Percentiles rank a stretch among this genome's conserved stretches.
These are phyloP conservation scores for Taphrina communis DNA, from an alignment of 1,139 yeast species.

Conservation along the genomic window DNA sequence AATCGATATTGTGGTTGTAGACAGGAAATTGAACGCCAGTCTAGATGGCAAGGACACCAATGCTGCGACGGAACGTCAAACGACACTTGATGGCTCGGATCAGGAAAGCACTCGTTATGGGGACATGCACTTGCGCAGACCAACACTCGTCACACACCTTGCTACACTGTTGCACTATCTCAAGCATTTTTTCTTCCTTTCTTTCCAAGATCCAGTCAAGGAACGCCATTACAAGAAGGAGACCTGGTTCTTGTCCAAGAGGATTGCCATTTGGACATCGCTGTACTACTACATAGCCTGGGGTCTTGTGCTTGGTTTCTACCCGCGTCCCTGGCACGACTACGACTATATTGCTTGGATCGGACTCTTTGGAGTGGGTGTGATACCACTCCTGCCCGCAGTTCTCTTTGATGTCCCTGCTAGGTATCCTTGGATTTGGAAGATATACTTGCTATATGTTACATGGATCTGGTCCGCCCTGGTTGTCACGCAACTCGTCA, in stretches of 20 bases:
- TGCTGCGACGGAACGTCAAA: background rate
- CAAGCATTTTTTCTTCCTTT: slow-evolving; percentile 23
- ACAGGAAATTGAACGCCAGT: background rate
- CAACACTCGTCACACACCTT: background rate
- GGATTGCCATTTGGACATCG: slow-evolving; percentile 29
- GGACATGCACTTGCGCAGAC: background rate
- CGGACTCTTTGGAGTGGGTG: slow-evolving; percentile 23
- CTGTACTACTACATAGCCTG: slow-evolving; percentile 33
- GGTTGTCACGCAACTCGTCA: slow-evolving; percentile 17
- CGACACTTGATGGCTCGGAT: slow-evolving; percentile 19
- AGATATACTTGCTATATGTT: slow-evolving; percentile 12
- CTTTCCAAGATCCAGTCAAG: slow-evolving; percentile 36
- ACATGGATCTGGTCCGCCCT: slow-evolving; percentile 36
- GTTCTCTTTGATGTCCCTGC: slow-evolving; percentile 20
- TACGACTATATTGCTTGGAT: slow-evolving; percentile 21
- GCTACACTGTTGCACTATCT: background rate
- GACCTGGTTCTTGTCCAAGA: slow-evolving; percentile 31
- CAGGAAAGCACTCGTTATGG: slow-evolving; percentile 22
- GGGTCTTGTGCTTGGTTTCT: slow-evolving; percentile 28
- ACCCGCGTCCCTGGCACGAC: slow-evolving; percentile 32
- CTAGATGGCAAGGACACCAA: slow-evolving; percentile 7
- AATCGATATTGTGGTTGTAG: slow-evolving; percentile 37
- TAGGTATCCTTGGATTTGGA: slow-evolving; percentile 25
- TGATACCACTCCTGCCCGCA: slow-evolving; percentile 23
- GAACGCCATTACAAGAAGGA: slow-evolving; percentile 37